Percentiles rank a stretch among this genome's conserved stretches.
phyloP scores from a whole-genome alignment of 768 basidiomycete genomes.

The Rhodotorula graminis region DNA sequence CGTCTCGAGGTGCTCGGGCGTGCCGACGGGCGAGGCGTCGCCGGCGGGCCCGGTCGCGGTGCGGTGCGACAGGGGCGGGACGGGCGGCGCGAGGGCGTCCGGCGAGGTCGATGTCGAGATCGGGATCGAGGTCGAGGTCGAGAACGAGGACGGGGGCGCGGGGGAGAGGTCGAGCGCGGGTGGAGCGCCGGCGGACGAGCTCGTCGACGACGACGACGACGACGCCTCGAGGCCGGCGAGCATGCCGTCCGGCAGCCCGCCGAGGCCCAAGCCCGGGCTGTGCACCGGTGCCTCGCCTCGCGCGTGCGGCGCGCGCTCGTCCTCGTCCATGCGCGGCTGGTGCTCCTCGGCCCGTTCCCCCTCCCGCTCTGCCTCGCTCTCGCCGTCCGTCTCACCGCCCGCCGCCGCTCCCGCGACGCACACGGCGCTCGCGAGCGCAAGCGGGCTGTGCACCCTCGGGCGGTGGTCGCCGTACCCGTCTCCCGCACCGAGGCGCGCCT shows the following conservation, averaged over 20 bases:
- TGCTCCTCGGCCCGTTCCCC: background rate
- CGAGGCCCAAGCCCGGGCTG: background rate
- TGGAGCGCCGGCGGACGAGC: too few relatives aligned
- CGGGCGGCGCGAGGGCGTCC: background rate
- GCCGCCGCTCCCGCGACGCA: background rate
- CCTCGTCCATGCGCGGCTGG: background rate
- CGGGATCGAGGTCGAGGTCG: background rate
- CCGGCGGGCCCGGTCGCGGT: background rate
- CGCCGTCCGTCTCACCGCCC: background rate
- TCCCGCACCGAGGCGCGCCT: background rate
- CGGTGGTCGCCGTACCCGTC: background rate
- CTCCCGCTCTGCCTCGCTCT: background rate
- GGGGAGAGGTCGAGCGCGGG: background rate
- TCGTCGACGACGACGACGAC: too few relatives aligned
- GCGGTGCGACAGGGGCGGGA: background rate
- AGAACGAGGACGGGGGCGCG: background rate
- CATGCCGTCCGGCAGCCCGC: background rate
- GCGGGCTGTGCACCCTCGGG: conserved; percentile 11
- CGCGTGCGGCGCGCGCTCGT: too few relatives aligned
- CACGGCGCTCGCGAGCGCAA: conserved; percentile 1
- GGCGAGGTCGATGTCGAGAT: background rate
- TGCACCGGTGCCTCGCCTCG: too few relatives aligned
- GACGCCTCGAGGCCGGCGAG: too few relatives aligned
- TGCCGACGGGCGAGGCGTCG: conserved; percentile 1
- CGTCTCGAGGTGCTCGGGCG: conserved; percentile 22